Base-by-base conservation (phyloP, 2,329 filamentous ascomycete species). In the Drechslerella stenobrocha region DNA sequence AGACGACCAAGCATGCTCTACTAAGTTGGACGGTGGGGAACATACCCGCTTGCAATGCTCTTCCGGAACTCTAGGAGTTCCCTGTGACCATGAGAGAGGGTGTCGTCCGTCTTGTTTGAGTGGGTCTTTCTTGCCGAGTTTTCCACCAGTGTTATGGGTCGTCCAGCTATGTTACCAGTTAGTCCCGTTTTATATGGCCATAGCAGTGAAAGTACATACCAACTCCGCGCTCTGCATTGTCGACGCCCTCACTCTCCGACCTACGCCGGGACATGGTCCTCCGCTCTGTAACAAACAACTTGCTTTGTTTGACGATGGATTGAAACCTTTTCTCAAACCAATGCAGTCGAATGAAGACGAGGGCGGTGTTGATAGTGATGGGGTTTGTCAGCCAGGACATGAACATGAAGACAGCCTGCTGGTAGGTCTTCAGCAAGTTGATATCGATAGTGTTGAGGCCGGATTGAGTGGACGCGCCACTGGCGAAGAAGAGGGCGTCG, bases 321-420 rank as follows among this genome's bases (percentile, higher is more conserved):
- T 95, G 88, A 75, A 98, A 97, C 5, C 91, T 84, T 77, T 95
- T 96, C 77, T 98, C 91, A 75, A 98, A 98, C 92, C 92, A 98
- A 77, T 96, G 96, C 1, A 98, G 80, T 23, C 93, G 87, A 11
- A 97, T 81, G 72, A 96, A 92, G 5, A 98, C 93, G 44, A 98
- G 90, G 44, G 84, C 87, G 1, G 88, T 84, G 74, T 95, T 85
- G 73, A 96, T 86, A 46, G 88, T 86, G 69, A 96, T 93, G 0
- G 90, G 90, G 51, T 90, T 95, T 23, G 87, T 85, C 9, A 89
- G 73, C 80, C 90, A 86, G 2, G 87, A 80, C 37, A 89, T 80
- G 4, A 90, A 73, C 73, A 87, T 90, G 23, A 95, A 78, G 51
- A 88, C 81, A 40, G 89, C 76, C 77, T 93, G 87, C 75, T 89